These are phyloP conservation scores for Colletotrichum echinochloae DNA, from an alignment of 2,329 filamentous ascomycete genomes.

Conservation along the genomic window DNA sequence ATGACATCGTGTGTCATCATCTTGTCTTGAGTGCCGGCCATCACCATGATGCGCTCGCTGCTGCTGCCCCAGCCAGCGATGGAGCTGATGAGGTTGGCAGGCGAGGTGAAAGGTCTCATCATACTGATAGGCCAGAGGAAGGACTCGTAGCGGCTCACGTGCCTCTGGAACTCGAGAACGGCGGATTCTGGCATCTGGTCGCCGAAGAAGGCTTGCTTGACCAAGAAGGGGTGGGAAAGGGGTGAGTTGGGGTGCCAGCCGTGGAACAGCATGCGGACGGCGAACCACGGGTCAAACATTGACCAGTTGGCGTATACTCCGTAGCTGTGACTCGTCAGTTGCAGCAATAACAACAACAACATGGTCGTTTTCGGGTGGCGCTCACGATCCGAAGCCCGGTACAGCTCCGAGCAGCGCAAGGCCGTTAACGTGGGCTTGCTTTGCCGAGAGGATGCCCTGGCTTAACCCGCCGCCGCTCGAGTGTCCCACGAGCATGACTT, in stretches of 20 bases:
- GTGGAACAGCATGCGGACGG: constrained; percentile 59
- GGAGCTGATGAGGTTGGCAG: constrained; percentile 53
- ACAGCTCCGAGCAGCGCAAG: constrained; percentile 61
- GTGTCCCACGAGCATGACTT: constrained; percentile 62
- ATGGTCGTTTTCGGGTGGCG: background rate
- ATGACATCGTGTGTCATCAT: constrained; percentile 55
- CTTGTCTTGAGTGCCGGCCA: constrained; percentile 55
- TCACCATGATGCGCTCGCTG: constrained; percentile 52
- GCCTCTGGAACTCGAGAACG: constrained; percentile 56
- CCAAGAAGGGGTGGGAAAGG: constrained; percentile 62
- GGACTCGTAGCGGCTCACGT: constrained; percentile 62
- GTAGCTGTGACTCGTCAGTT: constrained; percentile 42
- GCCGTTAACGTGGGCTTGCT: constrained; percentile 54
- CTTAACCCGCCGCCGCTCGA: constrained; percentile 63
- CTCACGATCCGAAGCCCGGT: constrained; percentile 62
- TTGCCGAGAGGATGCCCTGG: constrained; percentile 61
- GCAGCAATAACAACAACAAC: too few species aligned
- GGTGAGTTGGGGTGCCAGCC: constrained; percentile 63
- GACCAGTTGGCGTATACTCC: constrained; percentile 61
- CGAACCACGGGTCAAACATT: constrained; percentile 61
- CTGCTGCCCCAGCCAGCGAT: constrained; percentile 47
- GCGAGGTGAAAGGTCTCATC: constrained; percentile 57
- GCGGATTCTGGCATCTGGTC: constrained; percentile 53
- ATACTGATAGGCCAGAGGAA: constrained; percentile 65
- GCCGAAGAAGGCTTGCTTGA: constrained; percentile 64